Base-by-base conservation (phyloP, 2,329 filamentous ascomycete genomes). In the Fusarium luffae region DNA sequence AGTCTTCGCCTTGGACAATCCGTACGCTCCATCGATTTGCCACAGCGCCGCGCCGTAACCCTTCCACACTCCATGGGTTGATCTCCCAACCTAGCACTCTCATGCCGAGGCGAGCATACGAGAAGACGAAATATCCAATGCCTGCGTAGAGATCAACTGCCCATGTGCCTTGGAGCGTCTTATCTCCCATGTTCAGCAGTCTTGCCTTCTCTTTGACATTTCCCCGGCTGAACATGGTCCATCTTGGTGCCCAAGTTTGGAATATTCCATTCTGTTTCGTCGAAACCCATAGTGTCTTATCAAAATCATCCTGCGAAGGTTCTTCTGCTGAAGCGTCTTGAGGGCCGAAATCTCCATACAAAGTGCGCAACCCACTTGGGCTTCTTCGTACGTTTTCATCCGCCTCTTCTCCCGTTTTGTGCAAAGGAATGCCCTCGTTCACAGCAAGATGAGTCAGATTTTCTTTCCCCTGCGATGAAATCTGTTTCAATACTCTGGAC, bases 191-290 rank as follows among this genome's bases (percentile, higher is more conserved):
- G 0, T 75, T 77, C 7, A 97, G 79, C 2, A 98, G 80, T 14
- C 95, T 85, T 1, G 92, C 89, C 78, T 98, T 98, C 80, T 98
- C 95, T 52, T 90, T 92, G 63, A 98, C 84, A 79, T 98, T 98
- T 5, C 95, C 94, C 2, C 94, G 88, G 67, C 91, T 94, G 78
- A 98, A 98, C 94, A 98, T 98, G 27, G 94, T 97, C 85, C 93
- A 94, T 1, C 90, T 81, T 16, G 95, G 95, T 2, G 94, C 92
- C 94, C 94, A 98, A 3, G 87, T 90, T 81, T 98, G 95, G 37
- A 83, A 80, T 61, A 98, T 92, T 4, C 91, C 92, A 75, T 93
- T 93, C 77, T 97, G 94, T 54, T 85, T 88, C 7, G 91, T 90
- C 14, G 85, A 87, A 1, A 92, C 92, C 95, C 95, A 98, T 67